Conservation (phyloP, 768 basidiomycete species). For the Mycena crocata region DNA sequence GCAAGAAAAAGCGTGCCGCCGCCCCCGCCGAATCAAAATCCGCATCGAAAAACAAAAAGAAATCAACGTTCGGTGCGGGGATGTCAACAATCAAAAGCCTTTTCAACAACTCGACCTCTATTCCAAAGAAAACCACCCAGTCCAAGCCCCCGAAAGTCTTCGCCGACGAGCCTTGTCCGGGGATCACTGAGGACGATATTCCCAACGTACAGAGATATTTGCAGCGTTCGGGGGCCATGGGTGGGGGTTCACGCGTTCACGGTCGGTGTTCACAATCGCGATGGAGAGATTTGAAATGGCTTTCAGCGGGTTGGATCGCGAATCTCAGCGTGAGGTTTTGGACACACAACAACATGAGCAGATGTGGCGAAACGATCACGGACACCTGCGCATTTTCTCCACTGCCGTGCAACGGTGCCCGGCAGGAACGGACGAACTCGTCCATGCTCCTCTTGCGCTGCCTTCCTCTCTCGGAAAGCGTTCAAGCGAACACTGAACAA, state of each 20-base stretch:
- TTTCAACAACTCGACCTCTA: too few species aligned
- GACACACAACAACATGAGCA: constrained; percentile 9
- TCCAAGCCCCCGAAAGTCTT: neutral
- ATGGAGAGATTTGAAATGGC: neutral
- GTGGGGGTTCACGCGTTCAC: constrained; percentile 14
- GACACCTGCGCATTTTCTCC: constrained; percentile 8
- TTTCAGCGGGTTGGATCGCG: neutral
- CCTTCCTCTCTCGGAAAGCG: neutral
- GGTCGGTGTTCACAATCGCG: constrained; percentile 9
- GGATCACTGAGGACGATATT: constrained; percentile 4
- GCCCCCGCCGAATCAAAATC: too few species aligned
- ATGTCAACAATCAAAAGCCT: neutral
- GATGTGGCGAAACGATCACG: constrained; percentile 17
- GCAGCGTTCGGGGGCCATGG: neutral
- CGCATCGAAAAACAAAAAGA: too few species aligned
- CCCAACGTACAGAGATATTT: neutral
- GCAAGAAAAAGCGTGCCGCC: neutral
- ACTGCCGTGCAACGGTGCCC: constrained; percentile 4
- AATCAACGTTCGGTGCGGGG: too few species aligned
- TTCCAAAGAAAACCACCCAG: neutral
- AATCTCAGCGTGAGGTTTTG: neutral
- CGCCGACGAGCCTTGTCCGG: neutral
- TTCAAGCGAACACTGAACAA: constrained; percentile 1
- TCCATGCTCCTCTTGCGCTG: neutral
- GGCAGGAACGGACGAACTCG: neutral